phyloP scores from a whole-genome alignment of 2,329 filamentous ascomycete species.

The Achaetomium macrosporum region DNA sequence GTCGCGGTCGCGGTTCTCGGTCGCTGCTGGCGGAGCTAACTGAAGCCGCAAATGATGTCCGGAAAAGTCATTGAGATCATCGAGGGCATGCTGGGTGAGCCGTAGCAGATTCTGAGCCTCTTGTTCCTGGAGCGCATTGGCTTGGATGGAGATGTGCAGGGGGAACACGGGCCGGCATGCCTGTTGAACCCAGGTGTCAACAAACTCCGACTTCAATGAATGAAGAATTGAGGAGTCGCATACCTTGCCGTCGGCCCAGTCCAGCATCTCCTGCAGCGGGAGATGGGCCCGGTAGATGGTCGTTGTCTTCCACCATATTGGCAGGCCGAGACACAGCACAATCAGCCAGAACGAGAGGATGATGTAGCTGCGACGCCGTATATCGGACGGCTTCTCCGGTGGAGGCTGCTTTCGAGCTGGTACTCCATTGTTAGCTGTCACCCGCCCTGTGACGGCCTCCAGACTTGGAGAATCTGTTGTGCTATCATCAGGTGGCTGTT shows the following conservation, averaged over 20 bases:
- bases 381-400: slow-evolving; percentile 65
- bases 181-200: slow-evolving; percentile 39
- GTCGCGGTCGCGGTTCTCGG: slow-evolving; percentile 35
- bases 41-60: slow-evolving; percentile 75
- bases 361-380: slow-evolving; percentile 65
- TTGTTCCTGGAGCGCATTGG: slow-evolving; percentile 55
- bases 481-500: slow-evolving; percentile 17
- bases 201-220: not conserved
- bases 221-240: slow-evolving; percentile 15
- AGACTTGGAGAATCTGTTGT: slow-evolving; percentile 6
- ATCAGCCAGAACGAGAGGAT: slow-evolving; percentile 89
- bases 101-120: slow-evolving; percentile 70
- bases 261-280: slow-evolving; percentile 78
- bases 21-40: slow-evolving; percentile 40
- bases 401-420: slow-evolving; percentile 52
- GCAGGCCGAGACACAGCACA: slow-evolving; percentile 74
- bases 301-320: slow-evolving; percentile 95
- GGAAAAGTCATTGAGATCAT: slow-evolving; percentile 80
- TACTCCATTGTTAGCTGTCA: slow-evolving; percentile 8
- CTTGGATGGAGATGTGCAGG: slow-evolving; percentile 71
- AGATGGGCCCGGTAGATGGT: slow-evolving; percentile 82
- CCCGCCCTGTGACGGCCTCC: not conserved
- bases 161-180: slow-evolving; percentile 85
- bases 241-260: slow-evolving; percentile 89
- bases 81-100: slow-evolving; percentile 78